Percentiles rank a stretch among this genome's conserved stretches.
These are phyloP conservation scores for Oryza officinalis DNA, from an alignment of 176 grass and related monocot genomes.

Conservation along the genomic window DNA sequence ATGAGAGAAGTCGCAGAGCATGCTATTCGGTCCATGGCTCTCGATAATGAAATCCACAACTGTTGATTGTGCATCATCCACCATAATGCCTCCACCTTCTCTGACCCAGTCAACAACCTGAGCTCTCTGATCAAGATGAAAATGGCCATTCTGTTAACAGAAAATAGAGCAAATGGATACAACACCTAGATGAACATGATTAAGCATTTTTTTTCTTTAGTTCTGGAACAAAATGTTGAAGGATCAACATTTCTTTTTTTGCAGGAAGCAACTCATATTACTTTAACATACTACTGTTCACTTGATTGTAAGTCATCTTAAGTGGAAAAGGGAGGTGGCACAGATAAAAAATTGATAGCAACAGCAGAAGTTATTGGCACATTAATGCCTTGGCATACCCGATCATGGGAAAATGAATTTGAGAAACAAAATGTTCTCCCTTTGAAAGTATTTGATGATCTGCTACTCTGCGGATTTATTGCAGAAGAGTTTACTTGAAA, in stretches of 20 bases:
- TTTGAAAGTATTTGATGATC: constrained; percentile 66
- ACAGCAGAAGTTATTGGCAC: constrained; percentile 24
- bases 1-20: constrained; percentile 39
- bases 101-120: constrained; percentile 83
- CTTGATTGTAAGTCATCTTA: constrained; percentile 2
- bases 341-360: constrained; percentile 16
- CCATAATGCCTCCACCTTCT: constrained; percentile 65
- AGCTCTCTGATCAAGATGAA: constrained; percentile 69
- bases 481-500: constrained; percentile 26
- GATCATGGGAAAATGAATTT: constrained; percentile 74
- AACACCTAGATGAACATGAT: constrained; percentile 1
- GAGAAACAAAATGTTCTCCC: constrained; percentile 86
- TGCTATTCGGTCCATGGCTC: constrained; percentile 57
- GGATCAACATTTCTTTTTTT: not conserved
- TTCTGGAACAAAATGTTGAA: constrained; percentile 18
- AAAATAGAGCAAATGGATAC: constrained; percentile 26
- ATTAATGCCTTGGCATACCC: constrained; percentile 43
- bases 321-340: constrained; percentile 2
- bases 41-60: constrained; percentile 68
- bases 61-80: constrained; percentile 54
- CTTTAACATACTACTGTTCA: constrained; percentile 26
- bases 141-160: constrained; percentile 28
- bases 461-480: constrained; percentile 50
- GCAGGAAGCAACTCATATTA: not conserved
- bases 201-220: not conserved